Percentiles rank a stretch among this genome's conserved stretches.
These are phyloP conservation scores for Arachis stenosperma DNA, from an alignment of 306 rosid species.

Conservation along the genomic window DNA sequence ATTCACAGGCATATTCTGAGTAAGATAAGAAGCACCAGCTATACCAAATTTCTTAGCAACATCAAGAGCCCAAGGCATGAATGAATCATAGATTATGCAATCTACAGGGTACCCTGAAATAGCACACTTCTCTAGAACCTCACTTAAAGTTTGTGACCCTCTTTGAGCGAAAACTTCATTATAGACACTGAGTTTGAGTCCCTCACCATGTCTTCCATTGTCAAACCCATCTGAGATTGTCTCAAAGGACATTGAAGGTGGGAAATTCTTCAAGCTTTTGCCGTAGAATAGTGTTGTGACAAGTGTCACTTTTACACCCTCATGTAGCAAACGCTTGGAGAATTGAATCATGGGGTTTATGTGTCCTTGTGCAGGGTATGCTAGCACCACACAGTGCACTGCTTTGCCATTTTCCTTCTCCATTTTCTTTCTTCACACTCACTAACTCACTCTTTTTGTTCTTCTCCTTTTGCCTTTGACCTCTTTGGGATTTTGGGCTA, in stretches of 20 bases:
- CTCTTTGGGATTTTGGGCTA: not conserved
- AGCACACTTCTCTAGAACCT: conserved; percentile 36
- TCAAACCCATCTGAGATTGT: conserved; percentile 57
- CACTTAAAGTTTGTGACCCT: conserved; percentile 36
- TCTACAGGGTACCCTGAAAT: conserved; percentile 18
- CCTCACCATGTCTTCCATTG: not conserved
- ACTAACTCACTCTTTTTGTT: too few relatives aligned
- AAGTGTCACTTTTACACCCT: conserved; percentile 41
- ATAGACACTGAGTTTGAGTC: not conserved
- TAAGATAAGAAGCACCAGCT: conserved; percentile 30
- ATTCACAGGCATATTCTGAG: conserved; percentile 39
- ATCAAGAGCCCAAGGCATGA: conserved; percentile 48
- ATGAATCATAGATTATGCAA: conserved; percentile 49
- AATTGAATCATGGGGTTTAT: conserved; percentile 41
- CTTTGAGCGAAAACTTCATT: conserved; percentile 24
- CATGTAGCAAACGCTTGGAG: conserved; percentile 39
- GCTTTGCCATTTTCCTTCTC: not conserved
- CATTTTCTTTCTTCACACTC: too few relatives aligned
- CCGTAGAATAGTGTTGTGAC: conserved; percentile 35
- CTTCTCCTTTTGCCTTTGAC: too few relatives aligned
- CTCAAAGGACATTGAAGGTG: conserved; percentile 26
- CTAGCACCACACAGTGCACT: conserved; percentile 43
- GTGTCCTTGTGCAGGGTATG: conserved; percentile 57
- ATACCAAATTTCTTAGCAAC: conserved; percentile 49
- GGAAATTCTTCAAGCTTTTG: not conserved